phyloP scores from a whole-genome alignment of 202 grass and related monocot genomes.

The Zoysia matrella region DNA sequence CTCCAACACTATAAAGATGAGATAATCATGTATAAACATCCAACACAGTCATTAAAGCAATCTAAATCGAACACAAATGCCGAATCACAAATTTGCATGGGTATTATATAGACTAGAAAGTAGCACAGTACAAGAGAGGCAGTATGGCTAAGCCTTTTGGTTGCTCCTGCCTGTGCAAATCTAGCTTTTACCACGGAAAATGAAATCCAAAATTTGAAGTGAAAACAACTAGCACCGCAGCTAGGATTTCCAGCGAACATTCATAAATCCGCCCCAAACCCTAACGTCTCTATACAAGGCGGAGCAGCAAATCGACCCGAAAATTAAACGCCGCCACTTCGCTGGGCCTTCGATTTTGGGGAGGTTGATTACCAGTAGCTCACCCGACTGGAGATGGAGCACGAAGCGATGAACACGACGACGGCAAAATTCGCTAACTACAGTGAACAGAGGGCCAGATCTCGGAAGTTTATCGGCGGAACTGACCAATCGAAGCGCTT shows the following conservation, averaged over 20 bases:
- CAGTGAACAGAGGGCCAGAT: slow-evolving; percentile 10
- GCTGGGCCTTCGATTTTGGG: no score
- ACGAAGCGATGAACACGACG: background rate
- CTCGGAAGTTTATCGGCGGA: slow-evolving; percentile 9
- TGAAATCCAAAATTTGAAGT: background rate
- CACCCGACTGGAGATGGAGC: slow-evolving; percentile 10
- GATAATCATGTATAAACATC: background rate
- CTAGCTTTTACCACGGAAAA: background rate
- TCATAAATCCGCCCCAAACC: slow-evolving; percentile 26
- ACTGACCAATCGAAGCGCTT: background rate
- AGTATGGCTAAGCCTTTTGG: background rate
- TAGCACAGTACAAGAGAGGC: background rate
- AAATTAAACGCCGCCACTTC: background rate
- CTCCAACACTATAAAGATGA: slow-evolving; percentile 54
- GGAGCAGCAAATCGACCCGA: background rate
- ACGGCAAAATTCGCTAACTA: background rate
- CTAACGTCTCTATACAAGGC: background rate
- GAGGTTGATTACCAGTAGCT: background rate
- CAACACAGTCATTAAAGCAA: slow-evolving; percentile 7
- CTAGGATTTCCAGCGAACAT: background rate
- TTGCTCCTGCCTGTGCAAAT: background rate
- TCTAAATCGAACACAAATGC: slow-evolving; percentile 29
- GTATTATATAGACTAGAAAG: background rate
- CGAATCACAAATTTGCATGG: background rate
- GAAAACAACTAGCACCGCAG: background rate